Conservation (phyloP, 441 rosid species). For the Omphalea diandra region DNA sequence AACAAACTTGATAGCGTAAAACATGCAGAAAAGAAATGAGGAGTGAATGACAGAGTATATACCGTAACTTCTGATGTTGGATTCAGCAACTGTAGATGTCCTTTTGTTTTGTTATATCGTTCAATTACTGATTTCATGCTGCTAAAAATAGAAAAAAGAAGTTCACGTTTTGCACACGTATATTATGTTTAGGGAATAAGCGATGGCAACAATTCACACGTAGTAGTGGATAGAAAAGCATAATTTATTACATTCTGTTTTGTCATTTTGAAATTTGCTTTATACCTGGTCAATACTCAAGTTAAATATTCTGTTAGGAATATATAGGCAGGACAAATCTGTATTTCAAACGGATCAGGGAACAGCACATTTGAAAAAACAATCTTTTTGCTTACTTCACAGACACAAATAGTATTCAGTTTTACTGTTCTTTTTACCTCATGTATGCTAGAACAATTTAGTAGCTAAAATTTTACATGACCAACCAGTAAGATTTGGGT, state of each 20-base stretch:
- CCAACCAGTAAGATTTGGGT: too few relatives aligned
- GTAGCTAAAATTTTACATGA: too few relatives aligned
- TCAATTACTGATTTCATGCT: slow-evolving; percentile 40
- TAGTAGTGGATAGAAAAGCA: neutral
- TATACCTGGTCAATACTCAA: neutral
- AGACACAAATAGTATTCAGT: too few relatives aligned
- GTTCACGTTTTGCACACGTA: neutral
- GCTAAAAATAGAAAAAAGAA: neutral
- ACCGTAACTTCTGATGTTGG: slow-evolving; percentile 39
- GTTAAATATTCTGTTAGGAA: neutral
- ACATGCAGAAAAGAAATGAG: neutral
- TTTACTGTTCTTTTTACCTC: too few relatives aligned
- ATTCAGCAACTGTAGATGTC: slow-evolving; percentile 25
- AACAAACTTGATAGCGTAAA: neutral
- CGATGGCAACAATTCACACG: neutral
- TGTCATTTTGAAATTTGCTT: neutral
- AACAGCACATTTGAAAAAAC: too few relatives aligned
- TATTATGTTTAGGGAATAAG: neutral
- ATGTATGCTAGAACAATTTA: too few relatives aligned
- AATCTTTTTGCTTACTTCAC: too few relatives aligned
- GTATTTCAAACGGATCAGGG: too few relatives aligned
- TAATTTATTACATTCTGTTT: neutral
- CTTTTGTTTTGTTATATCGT: slow-evolving; percentile 31
- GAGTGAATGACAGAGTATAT: slow-evolving; percentile 9
- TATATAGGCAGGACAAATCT: too few relatives aligned